These are phyloP conservation scores for Lasiodiplodia sp. DNA, from an alignment of 2,329 filamentous ascomycete genomes.

Conservation along the genomic window DNA sequence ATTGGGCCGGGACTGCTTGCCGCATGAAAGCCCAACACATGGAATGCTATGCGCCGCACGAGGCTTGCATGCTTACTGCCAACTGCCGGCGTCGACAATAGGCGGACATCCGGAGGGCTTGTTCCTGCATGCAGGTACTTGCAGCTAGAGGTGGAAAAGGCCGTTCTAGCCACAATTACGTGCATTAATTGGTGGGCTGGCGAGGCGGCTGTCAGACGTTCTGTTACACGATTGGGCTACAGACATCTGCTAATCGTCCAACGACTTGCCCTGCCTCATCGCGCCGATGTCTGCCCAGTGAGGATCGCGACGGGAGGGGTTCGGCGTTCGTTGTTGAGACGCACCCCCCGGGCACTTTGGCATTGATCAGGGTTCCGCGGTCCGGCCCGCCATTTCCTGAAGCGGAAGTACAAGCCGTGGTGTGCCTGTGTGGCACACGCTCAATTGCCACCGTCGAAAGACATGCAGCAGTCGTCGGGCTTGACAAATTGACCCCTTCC, in stretches of 20 bases:
- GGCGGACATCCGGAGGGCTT: not conserved
- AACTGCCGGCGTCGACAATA: not conserved
- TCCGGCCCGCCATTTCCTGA: not conserved
- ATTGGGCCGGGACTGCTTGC: not conserved
- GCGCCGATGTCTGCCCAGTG: too few relatives aligned
- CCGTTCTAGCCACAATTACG: not conserved
- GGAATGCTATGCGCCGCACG: not conserved
- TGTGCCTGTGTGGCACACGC: not conserved
- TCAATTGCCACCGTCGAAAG: conserved; percentile 1
- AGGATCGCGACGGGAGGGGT: not conserved
- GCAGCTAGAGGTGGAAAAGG: not conserved
- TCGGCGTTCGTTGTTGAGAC: not conserved
- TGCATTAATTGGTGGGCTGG: not conserved
- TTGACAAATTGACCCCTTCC: not conserved
- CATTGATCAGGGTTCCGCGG: not conserved
- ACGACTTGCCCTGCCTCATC: too few relatives aligned
- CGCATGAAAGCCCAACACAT: not conserved
- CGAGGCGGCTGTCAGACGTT: not conserved
- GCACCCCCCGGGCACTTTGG: not conserved
- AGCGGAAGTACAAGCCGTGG: not conserved
- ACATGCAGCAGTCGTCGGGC: not conserved
- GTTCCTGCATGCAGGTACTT: not conserved
- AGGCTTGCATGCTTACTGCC: conserved; percentile 1
- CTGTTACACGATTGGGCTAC: not conserved
- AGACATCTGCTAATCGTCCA: not conserved